These are phyloP conservation scores for Peziza echinospora DNA, from an alignment of 495 filamentous ascomycete species.

Conservation along the genomic window DNA sequence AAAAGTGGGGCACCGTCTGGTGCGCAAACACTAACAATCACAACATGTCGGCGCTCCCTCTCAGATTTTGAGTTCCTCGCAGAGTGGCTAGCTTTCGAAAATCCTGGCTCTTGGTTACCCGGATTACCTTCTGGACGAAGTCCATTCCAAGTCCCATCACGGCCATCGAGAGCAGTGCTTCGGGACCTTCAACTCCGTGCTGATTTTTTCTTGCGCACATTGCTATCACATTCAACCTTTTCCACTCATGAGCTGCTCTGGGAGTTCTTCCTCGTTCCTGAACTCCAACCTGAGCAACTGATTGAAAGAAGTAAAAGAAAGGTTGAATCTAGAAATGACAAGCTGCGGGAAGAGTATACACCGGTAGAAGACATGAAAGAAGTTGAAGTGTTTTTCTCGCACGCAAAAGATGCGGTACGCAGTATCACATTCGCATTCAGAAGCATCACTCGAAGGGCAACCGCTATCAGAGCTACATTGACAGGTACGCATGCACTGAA, in stretches of 20 bases:
- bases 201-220: conserved; percentile 64
- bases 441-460: conserved; percentile 51
- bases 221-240: conserved; percentile 81
- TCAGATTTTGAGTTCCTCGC: conserved; percentile 81
- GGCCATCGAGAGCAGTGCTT: conserved; percentile 67
- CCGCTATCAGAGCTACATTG: conserved; percentile 31
- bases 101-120: conserved; percentile 88
- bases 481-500: conserved; percentile 26
- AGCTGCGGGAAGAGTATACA: conserved; percentile 64
- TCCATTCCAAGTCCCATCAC: conserved; percentile 80
- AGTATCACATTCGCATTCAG: conserved; percentile 62
- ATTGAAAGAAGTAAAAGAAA: conserved; percentile 71
- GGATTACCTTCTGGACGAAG: conserved; percentile 55
- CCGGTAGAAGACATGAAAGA: conserved; percentile 74
- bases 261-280: conserved; percentile 97
- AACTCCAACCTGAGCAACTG: conserved; percentile 76
- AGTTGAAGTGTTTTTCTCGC: conserved; percentile 76
- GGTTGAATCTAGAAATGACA: conserved; percentile 59
- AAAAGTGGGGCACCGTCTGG: conserved; percentile 67
- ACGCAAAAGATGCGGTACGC: conserved; percentile 71
- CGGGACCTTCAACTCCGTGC: conserved; percentile 73
- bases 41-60: conserved; percentile 77
- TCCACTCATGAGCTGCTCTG: conserved; percentile 92
- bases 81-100: conserved; percentile 69
- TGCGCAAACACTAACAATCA: conserved; percentile 59